phyloP scores from a whole-genome alignment of 2,329 filamentous ascomycete species.

The Lecanicillium sp. region DNA sequence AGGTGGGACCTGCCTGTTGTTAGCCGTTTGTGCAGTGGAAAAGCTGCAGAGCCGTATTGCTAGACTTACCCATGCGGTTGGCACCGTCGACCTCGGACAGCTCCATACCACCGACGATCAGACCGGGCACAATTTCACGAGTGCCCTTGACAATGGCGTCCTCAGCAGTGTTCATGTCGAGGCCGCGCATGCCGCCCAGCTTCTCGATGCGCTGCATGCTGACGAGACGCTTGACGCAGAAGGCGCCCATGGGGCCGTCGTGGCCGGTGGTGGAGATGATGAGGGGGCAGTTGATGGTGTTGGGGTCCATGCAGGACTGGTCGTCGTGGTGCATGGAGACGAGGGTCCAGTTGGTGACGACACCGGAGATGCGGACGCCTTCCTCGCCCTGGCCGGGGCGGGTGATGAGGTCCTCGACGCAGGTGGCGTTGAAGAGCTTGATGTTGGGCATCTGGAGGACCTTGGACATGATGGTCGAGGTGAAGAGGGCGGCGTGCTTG shows the following conservation, averaged over 20 bases:
- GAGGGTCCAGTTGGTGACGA: conserved; percentile 94
- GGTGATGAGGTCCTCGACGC: conserved; percentile 89
- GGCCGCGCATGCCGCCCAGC: conserved; percentile 84
- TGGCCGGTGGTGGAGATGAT: conserved; percentile 88
- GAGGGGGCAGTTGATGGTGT: conserved; percentile 89
- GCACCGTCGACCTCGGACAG: conserved; percentile 84
- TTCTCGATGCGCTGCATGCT: conserved; percentile 79
- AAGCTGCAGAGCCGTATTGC: not conserved
- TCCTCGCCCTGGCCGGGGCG: conserved; percentile 50
- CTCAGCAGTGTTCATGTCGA: conserved; percentile 89
- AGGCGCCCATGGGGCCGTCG: conserved; percentile 85
- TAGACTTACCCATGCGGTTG: conserved; percentile 69
- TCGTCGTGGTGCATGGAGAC: conserved; percentile 83
- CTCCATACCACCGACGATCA: conserved; percentile 95
- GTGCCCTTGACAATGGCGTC: conserved; percentile 92
- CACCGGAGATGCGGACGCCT: conserved; percentile 69
- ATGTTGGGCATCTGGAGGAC: conserved; percentile 83
- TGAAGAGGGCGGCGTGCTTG: conserved; percentile 91
- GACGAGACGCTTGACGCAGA: conserved; percentile 84
- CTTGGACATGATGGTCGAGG: conserved; percentile 75
- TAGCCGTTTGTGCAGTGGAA: not conserved
- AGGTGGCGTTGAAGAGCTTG: conserved; percentile 93
- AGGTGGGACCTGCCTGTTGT: conserved; percentile 54
- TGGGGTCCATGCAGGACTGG: conserved; percentile 94
- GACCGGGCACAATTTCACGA: conserved; percentile 76